Evolutionary conservation across 129 eudicot genomes (phyloP).

Genomic region (Oenanthe sinensis): DNA sequence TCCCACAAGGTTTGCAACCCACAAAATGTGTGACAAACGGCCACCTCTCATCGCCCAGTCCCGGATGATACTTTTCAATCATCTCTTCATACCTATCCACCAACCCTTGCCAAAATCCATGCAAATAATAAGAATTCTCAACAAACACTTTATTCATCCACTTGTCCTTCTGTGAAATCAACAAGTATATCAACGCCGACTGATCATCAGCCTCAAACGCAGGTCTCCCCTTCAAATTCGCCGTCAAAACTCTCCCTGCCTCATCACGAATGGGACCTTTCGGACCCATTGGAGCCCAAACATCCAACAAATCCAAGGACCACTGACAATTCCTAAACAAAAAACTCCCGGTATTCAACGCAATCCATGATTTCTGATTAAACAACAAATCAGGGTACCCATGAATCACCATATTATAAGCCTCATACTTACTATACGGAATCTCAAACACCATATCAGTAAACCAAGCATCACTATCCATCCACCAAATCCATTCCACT

Average conservation of each 20-base stretch:
- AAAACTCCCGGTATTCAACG: constrained; percentile 88
- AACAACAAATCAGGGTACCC: constrained; percentile 85
- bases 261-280: constrained; percentile 86
- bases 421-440: constrained; percentile 52
- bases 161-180: constrained; percentile 42
- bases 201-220: constrained; percentile 99
- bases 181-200: constrained; percentile 82
- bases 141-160: constrained; percentile 80
- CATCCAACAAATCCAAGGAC: constrained; percentile 86
- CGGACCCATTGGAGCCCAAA: constrained; percentile 98
- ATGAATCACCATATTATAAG: constrained; percentile 66
- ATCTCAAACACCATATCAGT: constrained; percentile 90
- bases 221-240: constrained; percentile 81
- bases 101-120: constrained; percentile 90
- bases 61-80: constrained; percentile 83
- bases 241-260: constrained; percentile 77
- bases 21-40: constrained; percentile 97
- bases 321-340: constrained; percentile 83
- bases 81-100: constrained; percentile 89
- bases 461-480: constrained; percentile 96
- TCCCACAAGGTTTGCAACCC: constrained; percentile 95
- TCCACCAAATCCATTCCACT: constrained; percentile 99
- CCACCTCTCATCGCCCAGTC: constrained; percentile 95
- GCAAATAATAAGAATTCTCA: constrained; percentile 71
- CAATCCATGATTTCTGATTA: constrained; percentile 83